Base-by-base conservation (phyloP, 2,329 filamentous ascomycete species). In the Colletotrichum theobromicola region DNA sequence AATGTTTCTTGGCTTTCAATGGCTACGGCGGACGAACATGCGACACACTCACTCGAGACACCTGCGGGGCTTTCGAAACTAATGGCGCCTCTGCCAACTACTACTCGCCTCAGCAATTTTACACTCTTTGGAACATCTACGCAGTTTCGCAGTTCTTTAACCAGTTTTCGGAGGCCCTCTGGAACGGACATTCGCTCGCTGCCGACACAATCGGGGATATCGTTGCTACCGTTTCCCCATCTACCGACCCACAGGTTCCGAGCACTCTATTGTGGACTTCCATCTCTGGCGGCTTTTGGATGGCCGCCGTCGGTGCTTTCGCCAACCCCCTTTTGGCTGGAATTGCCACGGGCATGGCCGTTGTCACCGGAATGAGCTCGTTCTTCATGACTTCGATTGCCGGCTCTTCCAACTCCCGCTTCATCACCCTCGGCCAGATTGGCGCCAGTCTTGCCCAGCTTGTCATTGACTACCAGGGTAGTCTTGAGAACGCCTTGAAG, bases 51-150 rank as follows among this genome's bases (percentile, higher is more conserved):
- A 79, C 76, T 21, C 77, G 77, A 6, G 75, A 76, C n/a, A 80
- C 79, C 2, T 80, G 79, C 50, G 75, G 77, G 3, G 75, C 78
- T 1, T 72, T 71, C n/a, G 68, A 71, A 35, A 71, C 68, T 7
- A 72, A 72, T 8, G 77, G 77, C 15, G 74, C 76, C 7, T 74
- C 72, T 16, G 76, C 35, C 21, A 53, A 72, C 6, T 80, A 80
- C 72, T 71, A 74, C 7, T 79, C 77, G 9, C 28, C 77, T 5
- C 79, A 80, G 55, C 78, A 80, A 28, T 80, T 80, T 61, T 80
- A 80, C 63, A 70, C 77, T 15, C 76, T 80, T 13, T 80, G 79
- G 79, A 80, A 80, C 75, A 80, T 80, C 18, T 79, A 80, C 67
- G 76, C 77, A 16, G 68, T 80, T 5, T 79, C 78, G 67, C 79